Evolutionary conservation across 176 grass and related monocot species (phyloP).

Genomic region (Thalia dealbata): DNA sequence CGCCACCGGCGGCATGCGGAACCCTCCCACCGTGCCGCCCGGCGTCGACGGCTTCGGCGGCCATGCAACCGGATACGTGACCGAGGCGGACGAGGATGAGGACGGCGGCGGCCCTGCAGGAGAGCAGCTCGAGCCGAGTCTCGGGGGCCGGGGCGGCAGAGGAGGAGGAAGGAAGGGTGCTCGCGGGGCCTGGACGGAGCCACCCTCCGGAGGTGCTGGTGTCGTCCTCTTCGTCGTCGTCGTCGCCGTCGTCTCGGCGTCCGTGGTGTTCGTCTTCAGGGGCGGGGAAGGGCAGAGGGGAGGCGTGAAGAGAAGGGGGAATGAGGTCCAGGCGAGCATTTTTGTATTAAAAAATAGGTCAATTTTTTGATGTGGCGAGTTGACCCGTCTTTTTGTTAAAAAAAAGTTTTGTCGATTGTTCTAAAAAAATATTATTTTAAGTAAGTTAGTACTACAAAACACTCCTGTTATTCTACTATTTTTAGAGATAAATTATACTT

Average conservation of each 20-base stretch:
- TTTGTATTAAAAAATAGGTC: too few relatives aligned
- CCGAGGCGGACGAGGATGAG: conserved; percentile 1
- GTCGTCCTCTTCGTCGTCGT: conserved; percentile 3
- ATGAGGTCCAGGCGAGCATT: too few relatives aligned
- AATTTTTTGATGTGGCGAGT: too few relatives aligned
- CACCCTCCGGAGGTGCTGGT: conserved; percentile 37
- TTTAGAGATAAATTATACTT: too few relatives aligned
- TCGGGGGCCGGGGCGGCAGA: too few relatives aligned
- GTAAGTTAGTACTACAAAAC: too few relatives aligned
- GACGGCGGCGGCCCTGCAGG: neutral
- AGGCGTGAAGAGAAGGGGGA: too few relatives aligned
- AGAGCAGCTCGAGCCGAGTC: neutral
- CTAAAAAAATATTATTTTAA: too few relatives aligned
- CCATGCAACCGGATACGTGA: conserved; percentile 8
- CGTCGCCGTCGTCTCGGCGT: neutral
- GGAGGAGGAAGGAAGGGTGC: neutral
- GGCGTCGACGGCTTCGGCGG: conserved; percentile 26
- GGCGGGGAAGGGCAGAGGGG: too few relatives aligned
- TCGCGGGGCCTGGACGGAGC: conserved; percentile 57
- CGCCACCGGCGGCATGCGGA: conserved; percentile 22
- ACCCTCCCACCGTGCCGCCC: conserved; percentile 28
- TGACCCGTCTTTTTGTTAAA: too few relatives aligned
- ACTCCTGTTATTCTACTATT: too few relatives aligned
- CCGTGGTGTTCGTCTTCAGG: conserved; percentile 16
- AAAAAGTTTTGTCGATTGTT: too few relatives aligned